These are phyloP conservation scores for Trichoderma arundinaceum DNA, from an alignment of 2,329 filamentous ascomycete genomes.

Conservation along the genomic window DNA sequence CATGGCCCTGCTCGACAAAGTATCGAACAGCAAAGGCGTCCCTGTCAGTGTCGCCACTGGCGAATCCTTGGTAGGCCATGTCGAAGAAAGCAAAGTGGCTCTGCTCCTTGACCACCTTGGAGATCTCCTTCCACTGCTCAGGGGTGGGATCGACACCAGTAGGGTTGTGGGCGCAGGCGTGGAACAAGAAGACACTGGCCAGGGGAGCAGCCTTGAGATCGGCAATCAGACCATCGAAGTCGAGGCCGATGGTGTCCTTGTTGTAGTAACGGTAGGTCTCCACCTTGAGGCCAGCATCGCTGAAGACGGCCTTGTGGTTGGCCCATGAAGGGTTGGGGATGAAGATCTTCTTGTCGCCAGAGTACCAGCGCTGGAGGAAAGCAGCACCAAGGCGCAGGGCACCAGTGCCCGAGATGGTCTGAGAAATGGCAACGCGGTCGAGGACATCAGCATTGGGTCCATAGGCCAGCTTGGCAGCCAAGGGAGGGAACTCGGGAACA, in stretches of 20 bases:
- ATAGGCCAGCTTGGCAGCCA: slow-evolving; percentile 89
- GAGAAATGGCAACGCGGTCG: slow-evolving; percentile 84
- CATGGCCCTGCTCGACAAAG: slow-evolving; percentile 92
- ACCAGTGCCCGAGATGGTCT: slow-evolving; percentile 97
- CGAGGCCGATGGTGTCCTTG: slow-evolving; percentile 96
- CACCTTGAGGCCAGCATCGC: slow-evolving; percentile 86
- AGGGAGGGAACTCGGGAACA: slow-evolving; percentile 90
- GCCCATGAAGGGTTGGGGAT: slow-evolving; percentile 84
- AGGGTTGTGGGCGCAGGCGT: slow-evolving; percentile 97
- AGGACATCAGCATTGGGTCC: slow-evolving; percentile 79
- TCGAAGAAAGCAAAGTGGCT: slow-evolving; percentile 97
- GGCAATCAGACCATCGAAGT: slow-evolving; percentile 91
- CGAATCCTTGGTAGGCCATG: slow-evolving; percentile 99
- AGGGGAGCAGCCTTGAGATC: slow-evolving; percentile 89
- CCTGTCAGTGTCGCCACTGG: slow-evolving; percentile 86
- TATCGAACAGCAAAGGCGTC: slow-evolving; percentile 93
- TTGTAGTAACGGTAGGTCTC: slow-evolving; percentile 99
- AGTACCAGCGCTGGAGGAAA: slow-evolving; percentile 91
- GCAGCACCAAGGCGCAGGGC: slow-evolving; percentile 92
- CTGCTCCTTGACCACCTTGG: slow-evolving; percentile 81
- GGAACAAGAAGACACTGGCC: slow-evolving; percentile 88
- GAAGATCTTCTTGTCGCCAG: slow-evolving; percentile 92
- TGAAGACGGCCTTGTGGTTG: slow-evolving; percentile 94
- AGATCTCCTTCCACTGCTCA: slow-evolving; percentile 93
- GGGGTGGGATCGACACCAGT: slow-evolving; percentile 92